These are phyloP conservation scores for Emmonsia crescens DNA, from an alignment of 2,329 filamentous ascomycete genomes.

Conservation along the genomic window DNA sequence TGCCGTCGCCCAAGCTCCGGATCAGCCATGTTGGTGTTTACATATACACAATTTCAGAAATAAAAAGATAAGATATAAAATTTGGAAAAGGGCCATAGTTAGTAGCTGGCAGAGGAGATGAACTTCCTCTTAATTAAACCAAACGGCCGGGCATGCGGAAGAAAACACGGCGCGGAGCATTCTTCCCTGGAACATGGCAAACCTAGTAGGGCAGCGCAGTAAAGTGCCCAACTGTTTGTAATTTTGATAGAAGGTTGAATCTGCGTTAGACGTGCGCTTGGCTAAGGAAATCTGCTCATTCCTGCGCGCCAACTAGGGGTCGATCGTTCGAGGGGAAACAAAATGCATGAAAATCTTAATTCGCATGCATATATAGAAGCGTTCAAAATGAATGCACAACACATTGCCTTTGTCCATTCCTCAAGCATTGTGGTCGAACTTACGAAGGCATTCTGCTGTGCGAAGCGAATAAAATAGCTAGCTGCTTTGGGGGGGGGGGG, in stretches of 20 bases:
- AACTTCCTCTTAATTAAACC: neutral
- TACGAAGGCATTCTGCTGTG: neutral
- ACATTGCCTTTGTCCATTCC: neutral
- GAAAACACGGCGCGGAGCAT: neutral
- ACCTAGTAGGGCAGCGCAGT: neutral
- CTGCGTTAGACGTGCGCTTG: neutral
- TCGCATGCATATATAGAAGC: neutral
- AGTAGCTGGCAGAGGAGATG: neutral
- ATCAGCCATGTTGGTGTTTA: neutral
- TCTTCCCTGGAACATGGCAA: neutral
- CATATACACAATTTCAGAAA: neutral
- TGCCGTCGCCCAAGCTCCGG: slow-evolving; percentile 21
- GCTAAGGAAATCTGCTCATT: slow-evolving; percentile 2
- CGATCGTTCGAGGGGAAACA: too few species aligned
- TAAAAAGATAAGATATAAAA: neutral
- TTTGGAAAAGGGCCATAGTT: too few species aligned
- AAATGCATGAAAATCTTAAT: too few species aligned
- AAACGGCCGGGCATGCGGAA: neutral
- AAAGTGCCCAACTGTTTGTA: neutral
- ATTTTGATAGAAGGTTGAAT: neutral
- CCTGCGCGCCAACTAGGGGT: too few species aligned
- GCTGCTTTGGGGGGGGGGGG: neutral
- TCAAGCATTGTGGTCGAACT: neutral
- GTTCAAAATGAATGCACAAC: neutral
- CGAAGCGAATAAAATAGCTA: neutral